phyloP scores from a whole-genome alignment of 139 green algal genomes.

The Chlamydomonas sp. region DNA sequence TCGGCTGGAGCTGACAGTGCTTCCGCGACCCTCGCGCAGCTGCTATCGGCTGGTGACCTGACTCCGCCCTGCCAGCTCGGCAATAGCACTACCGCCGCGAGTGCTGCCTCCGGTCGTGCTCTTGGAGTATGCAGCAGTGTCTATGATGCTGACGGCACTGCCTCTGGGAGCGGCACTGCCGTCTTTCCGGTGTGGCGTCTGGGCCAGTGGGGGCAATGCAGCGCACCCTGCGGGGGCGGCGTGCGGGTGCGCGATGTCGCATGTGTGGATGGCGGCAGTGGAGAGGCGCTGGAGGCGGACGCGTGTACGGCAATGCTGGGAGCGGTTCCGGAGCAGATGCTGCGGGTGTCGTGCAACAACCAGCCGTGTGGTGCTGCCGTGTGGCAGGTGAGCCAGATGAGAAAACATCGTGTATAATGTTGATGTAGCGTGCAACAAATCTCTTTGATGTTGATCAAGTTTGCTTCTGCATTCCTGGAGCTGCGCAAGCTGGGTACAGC shows the following conservation, averaged over 20 bases:
- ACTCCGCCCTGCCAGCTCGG: neutral
- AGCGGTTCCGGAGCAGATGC: neutral
- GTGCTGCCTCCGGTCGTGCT: too few relatives aligned
- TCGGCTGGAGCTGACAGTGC: too few relatives aligned
- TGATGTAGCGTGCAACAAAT: too few relatives aligned
- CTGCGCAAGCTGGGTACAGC: too few relatives aligned
- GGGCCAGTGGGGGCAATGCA: conserved; percentile 27
- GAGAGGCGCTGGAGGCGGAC: neutral
- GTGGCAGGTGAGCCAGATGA: conserved; percentile 21
- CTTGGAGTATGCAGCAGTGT: conserved; percentile 8
- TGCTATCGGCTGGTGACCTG: neutral
- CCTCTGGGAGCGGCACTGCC: neutral
- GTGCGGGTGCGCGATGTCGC: neutral
- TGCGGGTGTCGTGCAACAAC: conserved; percentile 8
- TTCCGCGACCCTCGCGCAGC: neutral
- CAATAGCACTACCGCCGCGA: neutral
- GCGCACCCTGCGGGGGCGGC: conserved; percentile 4
- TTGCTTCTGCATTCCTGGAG: too few relatives aligned
- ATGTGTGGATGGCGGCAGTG: neutral
- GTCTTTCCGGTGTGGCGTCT: conserved; percentile 21
- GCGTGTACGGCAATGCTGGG: conserved; percentile 9
- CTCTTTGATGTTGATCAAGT: too few relatives aligned
- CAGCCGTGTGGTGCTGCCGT: conserved; percentile 29
- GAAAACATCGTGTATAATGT: too few relatives aligned
- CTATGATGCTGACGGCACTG: neutral